Base-by-base conservation (phyloP, 805 yeast genomes). In the Candida chauliodis region DNA sequence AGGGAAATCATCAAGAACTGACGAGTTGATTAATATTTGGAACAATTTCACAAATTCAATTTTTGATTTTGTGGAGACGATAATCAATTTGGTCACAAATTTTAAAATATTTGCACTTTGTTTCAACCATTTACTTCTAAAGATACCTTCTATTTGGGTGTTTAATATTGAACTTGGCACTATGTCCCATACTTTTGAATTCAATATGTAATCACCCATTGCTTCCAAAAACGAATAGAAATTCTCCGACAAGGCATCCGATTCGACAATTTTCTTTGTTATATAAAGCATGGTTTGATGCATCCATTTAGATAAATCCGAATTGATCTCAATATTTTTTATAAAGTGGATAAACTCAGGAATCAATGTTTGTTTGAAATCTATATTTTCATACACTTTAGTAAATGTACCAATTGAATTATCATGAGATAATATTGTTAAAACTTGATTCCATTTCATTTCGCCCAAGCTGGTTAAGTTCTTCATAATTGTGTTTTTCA, bases 261-360 rank as follows among this genome's bases (percentile, higher is more conserved):
- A 55, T 48, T 81, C 85, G 1, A 90, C 79, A 43, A 82, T 67
- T 42, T 72, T 66, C 46, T 77, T 81, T 7, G 90, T 84, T 36
- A 81, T 66, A 50, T 75, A 81, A 5, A 85, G 53, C 43, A 75
- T 62, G 5, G 79, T 66, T 45, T 79, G 76, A 43, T 75, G 71
- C 27, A 78, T 44, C 91, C 91, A 84, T 0, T 20, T 20, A 14
- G 46, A 53, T 16, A 68, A 52, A 1, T 55, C 59, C 49, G 27
- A 55, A 52, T 9, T 30, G 2, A 11, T 18, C 25, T 26, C 24
- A 30, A 29, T 24, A 57, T 56, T 19, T 45, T 50, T 18, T 46
- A 61, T 17, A 61, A 65, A 48, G 42, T 50, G 24, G 5, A 51
- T 59, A 44, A 61, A 62, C 27, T 51, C 58, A 1, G 53, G 45